phyloP scores from a whole-genome alignment of 2,329 filamentous ascomycete species.

The Fusarium nurragi region DNA sequence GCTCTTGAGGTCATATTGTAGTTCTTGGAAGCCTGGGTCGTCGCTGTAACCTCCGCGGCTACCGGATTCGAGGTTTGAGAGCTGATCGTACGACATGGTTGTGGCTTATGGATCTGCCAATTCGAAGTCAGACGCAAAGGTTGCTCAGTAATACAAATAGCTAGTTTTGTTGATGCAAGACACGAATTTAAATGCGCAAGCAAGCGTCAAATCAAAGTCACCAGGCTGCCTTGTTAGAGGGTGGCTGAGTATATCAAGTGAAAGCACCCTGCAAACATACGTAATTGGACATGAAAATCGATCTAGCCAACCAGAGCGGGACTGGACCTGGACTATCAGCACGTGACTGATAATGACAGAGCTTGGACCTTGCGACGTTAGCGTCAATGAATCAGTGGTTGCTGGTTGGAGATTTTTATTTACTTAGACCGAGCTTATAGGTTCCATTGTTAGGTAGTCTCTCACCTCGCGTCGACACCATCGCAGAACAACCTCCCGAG shows the following conservation, averaged over 20 bases:
- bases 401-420: constrained; percentile 51
- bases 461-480: constrained; percentile 19
- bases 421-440: constrained; percentile 39
- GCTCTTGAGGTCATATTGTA: constrained; percentile 85
- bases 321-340: constrained; percentile 40
- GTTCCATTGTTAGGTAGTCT: constrained; percentile 12
- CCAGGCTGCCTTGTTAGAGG: constrained; percentile 39
- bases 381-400: constrained; percentile 40
- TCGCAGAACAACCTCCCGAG: constrained; percentile 27
- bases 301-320: constrained; percentile 31
- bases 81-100: constrained; percentile 89
- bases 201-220: constrained; percentile 32
- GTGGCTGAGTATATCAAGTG: constrained; percentile 37
- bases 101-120: neutral
- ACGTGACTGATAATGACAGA: constrained; percentile 44
- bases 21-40: constrained; percentile 88
- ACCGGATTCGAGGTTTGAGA: constrained; percentile 83
- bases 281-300: constrained; percentile 39
- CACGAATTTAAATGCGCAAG: constrained; percentile 1
- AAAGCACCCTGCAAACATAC: constrained; percentile 40
- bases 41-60: constrained; percentile 84
- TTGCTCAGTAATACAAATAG: neutral
- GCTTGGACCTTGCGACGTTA: constrained; percentile 23
- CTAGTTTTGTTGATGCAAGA: constrained; percentile 18
- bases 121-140: neutral